phyloP scores from a whole-genome alignment of 1,139 yeast genomes.

The Waltiozyma solani region DNA sequence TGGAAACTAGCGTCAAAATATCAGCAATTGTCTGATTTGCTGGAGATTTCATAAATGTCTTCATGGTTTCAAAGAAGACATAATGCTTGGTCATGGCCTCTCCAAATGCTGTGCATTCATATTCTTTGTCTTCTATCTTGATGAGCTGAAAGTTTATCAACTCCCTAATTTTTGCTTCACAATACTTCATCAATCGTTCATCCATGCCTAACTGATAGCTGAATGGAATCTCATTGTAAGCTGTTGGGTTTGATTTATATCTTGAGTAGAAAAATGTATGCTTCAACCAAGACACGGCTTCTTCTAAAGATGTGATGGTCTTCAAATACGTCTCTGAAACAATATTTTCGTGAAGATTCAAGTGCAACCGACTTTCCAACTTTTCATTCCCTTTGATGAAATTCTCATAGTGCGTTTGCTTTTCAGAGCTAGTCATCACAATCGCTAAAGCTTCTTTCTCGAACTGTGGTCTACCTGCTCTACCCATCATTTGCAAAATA shows the following conservation, averaged over 20 bases:
- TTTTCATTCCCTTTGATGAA: conserved; percentile 34
- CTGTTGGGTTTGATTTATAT: conserved; percentile 27
- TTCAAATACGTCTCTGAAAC: conserved; percentile 41
- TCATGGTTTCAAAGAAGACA: conserved; percentile 32
- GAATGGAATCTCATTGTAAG: conserved; percentile 23
- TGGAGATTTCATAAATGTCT: conserved; percentile 20
- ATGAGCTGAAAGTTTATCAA: conserved; percentile 25
- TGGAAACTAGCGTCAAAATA: conserved; percentile 22
- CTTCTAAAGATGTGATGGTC: conserved; percentile 27
- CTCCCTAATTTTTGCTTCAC: conserved; percentile 22
- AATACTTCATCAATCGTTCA: conserved; percentile 22
- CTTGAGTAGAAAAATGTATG: conserved; percentile 44
- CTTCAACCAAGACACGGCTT: conserved; percentile 39
- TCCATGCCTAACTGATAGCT: conserved; percentile 15
- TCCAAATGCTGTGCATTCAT: conserved; percentile 30
- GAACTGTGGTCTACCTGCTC: conserved; percentile 49
- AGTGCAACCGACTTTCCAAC: conserved; percentile 40
- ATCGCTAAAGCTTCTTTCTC: conserved; percentile 45
- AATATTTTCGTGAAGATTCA: conserved; percentile 33
- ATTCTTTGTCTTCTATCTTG: conserved; percentile 8
- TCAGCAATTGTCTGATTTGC: conserved; percentile 15
- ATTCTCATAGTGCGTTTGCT: conserved; percentile 29
- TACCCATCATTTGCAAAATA: conserved; percentile 50
- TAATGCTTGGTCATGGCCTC: conserved; percentile 37
- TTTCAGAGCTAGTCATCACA: conserved; percentile 35